These are phyloP conservation scores for Danielia oregonensis DNA, from an alignment of 805 yeast species.

Conservation along the genomic window DNA sequence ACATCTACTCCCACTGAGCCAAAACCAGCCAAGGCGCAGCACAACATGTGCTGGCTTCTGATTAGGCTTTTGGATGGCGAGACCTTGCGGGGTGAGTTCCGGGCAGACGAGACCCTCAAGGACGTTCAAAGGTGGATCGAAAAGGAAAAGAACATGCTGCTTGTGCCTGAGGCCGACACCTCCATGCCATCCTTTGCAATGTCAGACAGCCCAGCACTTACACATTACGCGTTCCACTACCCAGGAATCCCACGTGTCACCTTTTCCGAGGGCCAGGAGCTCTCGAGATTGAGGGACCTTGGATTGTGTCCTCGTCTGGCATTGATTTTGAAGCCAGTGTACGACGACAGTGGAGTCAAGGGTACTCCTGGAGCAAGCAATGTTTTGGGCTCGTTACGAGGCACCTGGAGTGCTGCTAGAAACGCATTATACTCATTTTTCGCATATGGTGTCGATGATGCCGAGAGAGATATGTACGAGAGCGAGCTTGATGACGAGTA, in stretches of 20 bases:
- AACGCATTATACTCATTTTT: slow-evolving; percentile 38
- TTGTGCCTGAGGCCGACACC: slow-evolving; percentile 8
- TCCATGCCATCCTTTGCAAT: background rate
- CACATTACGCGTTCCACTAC: slow-evolving; percentile 36
- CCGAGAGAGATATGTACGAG: slow-evolving; percentile 8
- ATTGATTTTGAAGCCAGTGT: slow-evolving; percentile 64
- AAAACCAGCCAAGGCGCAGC: background rate
- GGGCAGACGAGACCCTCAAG: slow-evolving; percentile 7
- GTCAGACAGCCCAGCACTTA: slow-evolving; percentile 49
- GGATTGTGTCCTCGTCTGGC: slow-evolving; percentile 72
- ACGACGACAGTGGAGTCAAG: slow-evolving; percentile 20
- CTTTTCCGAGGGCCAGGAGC: slow-evolving; percentile 49
- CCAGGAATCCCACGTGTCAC: slow-evolving; percentile 48
- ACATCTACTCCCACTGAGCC: background rate
- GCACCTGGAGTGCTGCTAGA: slow-evolving; percentile 3
- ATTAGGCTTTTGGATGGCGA: slow-evolving; percentile 14
- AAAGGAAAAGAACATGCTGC: slow-evolving; percentile 8
- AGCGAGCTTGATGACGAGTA: background rate
- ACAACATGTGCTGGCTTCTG: slow-evolving; percentile 2
- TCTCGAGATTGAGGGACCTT: slow-evolving; percentile 45
- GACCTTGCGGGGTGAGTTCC: slow-evolving; percentile 7
- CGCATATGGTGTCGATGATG: slow-evolving; percentile 38
- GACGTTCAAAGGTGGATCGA: slow-evolving; percentile 18
- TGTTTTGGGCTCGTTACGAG: background rate
- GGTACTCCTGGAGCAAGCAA: slow-evolving; percentile 1